Conservation (phyloP, 2,329 filamentous ascomycete genomes). For the Mycosphaerella arachidis region DNA sequence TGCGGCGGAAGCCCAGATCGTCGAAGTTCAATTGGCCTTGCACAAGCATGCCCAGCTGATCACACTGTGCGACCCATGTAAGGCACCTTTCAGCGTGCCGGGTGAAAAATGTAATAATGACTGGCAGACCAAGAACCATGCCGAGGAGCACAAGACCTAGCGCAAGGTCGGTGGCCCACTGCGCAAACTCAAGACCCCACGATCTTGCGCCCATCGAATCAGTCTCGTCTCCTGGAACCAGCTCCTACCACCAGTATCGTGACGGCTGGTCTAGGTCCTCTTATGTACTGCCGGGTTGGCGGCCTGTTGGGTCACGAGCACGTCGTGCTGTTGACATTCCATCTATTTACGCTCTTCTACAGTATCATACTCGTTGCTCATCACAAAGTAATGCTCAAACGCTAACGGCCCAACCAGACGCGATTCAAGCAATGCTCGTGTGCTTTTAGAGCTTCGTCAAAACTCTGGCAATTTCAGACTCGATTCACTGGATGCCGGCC, state of each 20-base stretch:
- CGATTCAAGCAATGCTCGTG: background rate
- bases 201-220: too few relatives aligned
- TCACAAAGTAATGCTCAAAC: background rate
- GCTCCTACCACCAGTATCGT: too few relatives aligned
- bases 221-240: too few relatives aligned
- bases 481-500: constrained; percentile 32
- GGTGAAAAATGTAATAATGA: background rate
- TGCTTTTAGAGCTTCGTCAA: background rate
- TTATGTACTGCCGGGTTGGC: background rate
- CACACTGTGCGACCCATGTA: background rate
- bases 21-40: background rate
- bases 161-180: too few relatives aligned
- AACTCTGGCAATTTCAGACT: background rate
- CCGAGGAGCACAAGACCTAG: too few relatives aligned
- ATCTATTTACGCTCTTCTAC: constrained; percentile 1
- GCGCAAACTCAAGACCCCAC: too few relatives aligned
- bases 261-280: too few relatives aligned
- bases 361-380: background rate
- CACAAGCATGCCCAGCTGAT: background rate
- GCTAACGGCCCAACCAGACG: background rate
- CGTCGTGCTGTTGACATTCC: background rate
- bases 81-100: background rate
- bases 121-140: background rate
- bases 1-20: background rate
- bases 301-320: background rate